phyloP scores from a whole-genome alignment of 176 grass and related monocot species.

The Phoenix roebelenii region DNA sequence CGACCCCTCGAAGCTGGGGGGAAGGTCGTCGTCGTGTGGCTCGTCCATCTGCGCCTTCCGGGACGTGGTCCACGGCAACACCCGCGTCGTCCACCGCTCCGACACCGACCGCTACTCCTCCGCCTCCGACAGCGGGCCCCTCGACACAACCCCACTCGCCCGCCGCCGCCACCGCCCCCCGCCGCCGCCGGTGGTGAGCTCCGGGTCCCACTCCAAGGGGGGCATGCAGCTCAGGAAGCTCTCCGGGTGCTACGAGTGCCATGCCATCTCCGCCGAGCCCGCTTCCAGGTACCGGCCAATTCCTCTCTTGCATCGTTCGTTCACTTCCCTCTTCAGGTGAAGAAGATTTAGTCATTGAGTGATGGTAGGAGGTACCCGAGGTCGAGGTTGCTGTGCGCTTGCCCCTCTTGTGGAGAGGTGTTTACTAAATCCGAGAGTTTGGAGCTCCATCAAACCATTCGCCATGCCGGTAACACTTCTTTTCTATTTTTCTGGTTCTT shows the following conservation, averaged over 20 bases:
- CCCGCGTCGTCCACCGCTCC: too few relatives aligned
- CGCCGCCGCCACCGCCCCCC: too few relatives aligned
- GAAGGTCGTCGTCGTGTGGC: too few relatives aligned
- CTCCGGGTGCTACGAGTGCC: constrained; percentile 16
- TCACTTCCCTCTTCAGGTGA: too few relatives aligned
- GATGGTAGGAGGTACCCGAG: constrained; percentile 55
- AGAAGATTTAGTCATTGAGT: too few relatives aligned
- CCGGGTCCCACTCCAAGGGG: background rate
- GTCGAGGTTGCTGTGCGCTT: constrained; percentile 50
- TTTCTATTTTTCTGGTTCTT: constrained; percentile 1
- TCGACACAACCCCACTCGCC: too few relatives aligned
- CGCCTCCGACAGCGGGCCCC: too few relatives aligned
- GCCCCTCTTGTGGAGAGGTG: constrained; percentile 74
- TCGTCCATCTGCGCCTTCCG: too few relatives aligned
- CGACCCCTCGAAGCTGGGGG: too few relatives aligned
- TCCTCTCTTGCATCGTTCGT: too few relatives aligned
- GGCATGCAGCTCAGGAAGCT: constrained; percentile 9
- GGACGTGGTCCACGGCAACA: too few relatives aligned
- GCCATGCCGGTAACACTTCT: constrained; percentile 51
- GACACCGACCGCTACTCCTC: too few relatives aligned
- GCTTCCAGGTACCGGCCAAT: constrained; percentile 1
- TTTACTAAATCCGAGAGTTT: constrained; percentile 78
- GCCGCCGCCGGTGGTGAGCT: background rate
- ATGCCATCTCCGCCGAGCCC: constrained; percentile 6
- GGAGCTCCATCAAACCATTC: constrained; percentile 73